phyloP scores from a whole-genome alignment of 2,329 filamentous ascomycete species.

The Pyrenophora seminiperda region DNA sequence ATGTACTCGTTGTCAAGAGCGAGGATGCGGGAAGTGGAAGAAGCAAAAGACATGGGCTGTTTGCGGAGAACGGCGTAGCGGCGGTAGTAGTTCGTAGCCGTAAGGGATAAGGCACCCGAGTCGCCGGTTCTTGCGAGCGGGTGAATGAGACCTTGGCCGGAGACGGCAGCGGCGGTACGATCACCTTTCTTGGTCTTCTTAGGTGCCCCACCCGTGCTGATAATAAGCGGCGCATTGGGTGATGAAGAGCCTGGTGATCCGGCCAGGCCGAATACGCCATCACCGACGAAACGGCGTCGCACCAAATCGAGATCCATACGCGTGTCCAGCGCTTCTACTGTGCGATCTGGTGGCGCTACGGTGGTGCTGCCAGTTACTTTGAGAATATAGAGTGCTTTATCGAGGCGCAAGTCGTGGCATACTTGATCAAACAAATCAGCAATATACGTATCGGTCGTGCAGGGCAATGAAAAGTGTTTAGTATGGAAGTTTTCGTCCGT shows the following conservation, averaged over 20 bases:
- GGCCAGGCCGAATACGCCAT: constrained; percentile 70
- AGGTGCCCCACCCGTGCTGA: constrained; percentile 57
- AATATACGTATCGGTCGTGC: constrained; percentile 82
- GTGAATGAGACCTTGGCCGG: constrained; percentile 59
- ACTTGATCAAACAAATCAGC: constrained; percentile 80
- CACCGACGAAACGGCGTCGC: constrained; percentile 74
- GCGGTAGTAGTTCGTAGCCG: constrained; percentile 60
- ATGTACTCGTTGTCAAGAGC: constrained; percentile 86
- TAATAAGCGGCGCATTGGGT: constrained; percentile 68
- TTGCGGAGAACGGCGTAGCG: constrained; percentile 82
- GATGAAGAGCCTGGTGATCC: constrained; percentile 72
- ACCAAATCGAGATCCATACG: constrained; percentile 76
- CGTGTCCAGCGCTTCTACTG: constrained; percentile 77
- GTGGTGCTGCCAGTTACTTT: constrained; percentile 76
- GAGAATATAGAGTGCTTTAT: constrained; percentile 78
- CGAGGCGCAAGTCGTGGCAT: constrained; percentile 76
- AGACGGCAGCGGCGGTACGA: constrained; percentile 53
- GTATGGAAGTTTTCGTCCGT: constrained; percentile 71
- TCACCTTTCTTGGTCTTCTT: constrained; percentile 61
- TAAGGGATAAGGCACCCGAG: constrained; percentile 44
- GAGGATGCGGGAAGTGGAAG: constrained; percentile 74
- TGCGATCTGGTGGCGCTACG: constrained; percentile 76
- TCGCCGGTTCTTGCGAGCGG: constrained; percentile 68
- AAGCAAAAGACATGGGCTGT: constrained; percentile 80
- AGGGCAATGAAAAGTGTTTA: constrained; percentile 73